Percentiles rank a stretch among this genome's conserved stretches.
These are phyloP conservation scores for Agarophyton chilense DNA, from an alignment of 23 red algal genomes.

Conservation along the genomic window DNA sequence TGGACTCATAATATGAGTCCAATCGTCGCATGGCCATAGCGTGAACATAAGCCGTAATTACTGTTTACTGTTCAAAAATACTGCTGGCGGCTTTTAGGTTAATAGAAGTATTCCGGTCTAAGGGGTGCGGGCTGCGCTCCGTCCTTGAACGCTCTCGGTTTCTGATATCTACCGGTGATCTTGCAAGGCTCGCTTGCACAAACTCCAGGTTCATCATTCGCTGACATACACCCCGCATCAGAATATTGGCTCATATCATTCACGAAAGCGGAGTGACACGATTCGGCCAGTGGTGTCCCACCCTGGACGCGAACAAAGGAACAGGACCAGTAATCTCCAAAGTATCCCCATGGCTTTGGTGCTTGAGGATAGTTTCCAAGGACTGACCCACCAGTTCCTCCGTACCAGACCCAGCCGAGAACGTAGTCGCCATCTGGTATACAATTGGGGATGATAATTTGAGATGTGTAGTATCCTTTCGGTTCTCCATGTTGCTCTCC, in stretches of 20 bases:
- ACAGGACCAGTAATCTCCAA: constrained; percentile 57
- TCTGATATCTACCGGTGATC: constrained; percentile 12
- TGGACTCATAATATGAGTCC: too few species aligned
- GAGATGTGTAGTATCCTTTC: constrained; percentile 39
- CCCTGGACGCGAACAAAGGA: constrained; percentile 52
- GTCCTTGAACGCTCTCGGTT: constrained; percentile 40
- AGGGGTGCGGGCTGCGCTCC: constrained; percentile 3
- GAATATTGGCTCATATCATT: constrained; percentile 56
- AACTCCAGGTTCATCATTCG: constrained; percentile 37
- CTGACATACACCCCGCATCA: constrained; percentile 50
- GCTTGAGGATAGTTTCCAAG: not conserved
- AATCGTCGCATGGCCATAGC: too few species aligned
- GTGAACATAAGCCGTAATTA: too few species aligned
- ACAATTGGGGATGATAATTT: constrained; percentile 44
- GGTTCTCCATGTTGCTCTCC: constrained; percentile 15
- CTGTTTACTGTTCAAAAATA: too few species aligned
- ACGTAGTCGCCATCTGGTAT: constrained; percentile 65
- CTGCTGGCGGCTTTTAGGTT: too few species aligned
- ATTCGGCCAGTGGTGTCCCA: constrained; percentile 2
- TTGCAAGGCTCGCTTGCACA: constrained; percentile 61
- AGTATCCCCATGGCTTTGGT: constrained; percentile 49
- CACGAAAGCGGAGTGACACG: constrained; percentile 30
- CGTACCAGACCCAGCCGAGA: constrained; percentile 59
- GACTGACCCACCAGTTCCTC: constrained; percentile 36
- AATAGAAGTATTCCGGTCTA: constrained; percentile 47